A percentile compares a stretch with the other conserved stretches of the same genome.
Evolutionary conservation across 1,284 basidiomycete genomes (phyloP).

Genomic region (Ustilago trichophora): DNA sequence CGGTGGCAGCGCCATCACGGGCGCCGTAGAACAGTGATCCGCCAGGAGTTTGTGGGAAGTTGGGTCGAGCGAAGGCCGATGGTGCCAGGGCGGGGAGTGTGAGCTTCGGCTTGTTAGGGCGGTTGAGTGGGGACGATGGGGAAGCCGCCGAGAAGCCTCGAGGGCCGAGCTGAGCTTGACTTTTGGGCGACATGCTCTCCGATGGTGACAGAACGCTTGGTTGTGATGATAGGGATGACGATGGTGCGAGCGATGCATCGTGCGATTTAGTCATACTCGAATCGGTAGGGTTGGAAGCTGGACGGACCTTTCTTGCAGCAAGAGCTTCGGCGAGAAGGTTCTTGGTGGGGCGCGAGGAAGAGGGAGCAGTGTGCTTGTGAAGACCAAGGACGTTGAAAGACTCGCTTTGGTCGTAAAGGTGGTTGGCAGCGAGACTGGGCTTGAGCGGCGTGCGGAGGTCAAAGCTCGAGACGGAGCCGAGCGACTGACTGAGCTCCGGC

Average conservation of each 20-base stretch:
- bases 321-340: slow-evolving; percentile 36
- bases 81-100: slow-evolving; percentile 23
- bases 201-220: neutral
- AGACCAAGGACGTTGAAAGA: slow-evolving; percentile 30
- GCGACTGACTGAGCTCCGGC: slow-evolving; percentile 54
- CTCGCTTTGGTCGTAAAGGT: slow-evolving; percentile 29
- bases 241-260: neutral
- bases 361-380: slow-evolving; percentile 20
- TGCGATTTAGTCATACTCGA: slow-evolving; percentile 27
- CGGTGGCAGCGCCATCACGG: slow-evolving; percentile 58
- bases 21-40: slow-evolving; percentile 53
- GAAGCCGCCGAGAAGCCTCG: slow-evolving; percentile 6
- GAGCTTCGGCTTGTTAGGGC: slow-evolving; percentile 36
- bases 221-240: slow-evolving; percentile 28
- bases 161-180: neutral
- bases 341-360: slow-evolving; percentile 19
- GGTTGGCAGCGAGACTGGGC: slow-evolving; percentile 31
- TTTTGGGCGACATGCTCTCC: slow-evolving; percentile 26
- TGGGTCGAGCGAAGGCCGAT: slow-evolving; percentile 39
- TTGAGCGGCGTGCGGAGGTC: slow-evolving; percentile 55
- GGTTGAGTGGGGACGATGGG: slow-evolving; percentile 29
- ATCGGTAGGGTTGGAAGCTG: slow-evolving; percentile 5
- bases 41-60: slow-evolving; percentile 56
- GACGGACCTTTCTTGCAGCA: slow-evolving; percentile 28
- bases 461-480: slow-evolving; percentile 51